Conservation (phyloP, 805 yeast genomes). For the Metschnikowia gelsemii region DNA sequence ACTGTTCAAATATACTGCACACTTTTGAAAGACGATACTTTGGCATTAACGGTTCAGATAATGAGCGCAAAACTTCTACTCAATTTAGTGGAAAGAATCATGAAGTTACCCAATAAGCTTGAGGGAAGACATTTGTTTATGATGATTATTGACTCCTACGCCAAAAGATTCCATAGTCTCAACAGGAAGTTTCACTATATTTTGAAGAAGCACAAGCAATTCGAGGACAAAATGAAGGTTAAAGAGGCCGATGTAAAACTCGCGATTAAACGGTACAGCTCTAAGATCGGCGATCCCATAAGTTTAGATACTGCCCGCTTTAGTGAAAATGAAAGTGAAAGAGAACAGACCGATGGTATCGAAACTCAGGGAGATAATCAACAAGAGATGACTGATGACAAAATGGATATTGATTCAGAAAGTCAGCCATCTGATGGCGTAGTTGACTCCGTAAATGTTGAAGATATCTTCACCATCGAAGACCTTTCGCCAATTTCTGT, state of each 20-base stretch:
- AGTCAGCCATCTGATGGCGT: slow-evolving; percentile 11
- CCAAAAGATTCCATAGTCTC: slow-evolving; percentile 72
- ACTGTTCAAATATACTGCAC: slow-evolving; percentile 81
- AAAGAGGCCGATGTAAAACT: slow-evolving; percentile 43
- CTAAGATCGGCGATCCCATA: slow-evolving; percentile 17
- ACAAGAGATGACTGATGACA: slow-evolving; percentile 21
- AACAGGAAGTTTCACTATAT: slow-evolving; percentile 70
- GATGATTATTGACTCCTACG: slow-evolving; percentile 84
- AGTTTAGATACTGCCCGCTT: background rate
- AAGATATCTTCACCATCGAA: slow-evolving; percentile 35
- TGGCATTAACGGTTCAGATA: slow-evolving; percentile 88
- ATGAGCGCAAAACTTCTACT: slow-evolving; percentile 91
- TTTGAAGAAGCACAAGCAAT: slow-evolving; percentile 57
- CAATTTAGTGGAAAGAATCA: slow-evolving; percentile 84
- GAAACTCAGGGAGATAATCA: background rate
- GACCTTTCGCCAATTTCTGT: slow-evolving; percentile 58
- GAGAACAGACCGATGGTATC: background rate
- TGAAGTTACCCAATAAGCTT: slow-evolving; percentile 74
- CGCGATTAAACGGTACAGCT: slow-evolving; percentile 40
- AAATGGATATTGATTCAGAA: slow-evolving; percentile 18
- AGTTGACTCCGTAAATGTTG: slow-evolving; percentile 24
- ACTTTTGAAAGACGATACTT: slow-evolving; percentile 73
- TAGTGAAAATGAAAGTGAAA: background rate
- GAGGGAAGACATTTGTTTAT: slow-evolving; percentile 84
- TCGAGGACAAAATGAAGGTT: slow-evolving; percentile 42